These are phyloP conservation scores for Kurtzmaniella cleridarum DNA, from an alignment of 805 yeast genomes.

Conservation along the genomic window DNA sequence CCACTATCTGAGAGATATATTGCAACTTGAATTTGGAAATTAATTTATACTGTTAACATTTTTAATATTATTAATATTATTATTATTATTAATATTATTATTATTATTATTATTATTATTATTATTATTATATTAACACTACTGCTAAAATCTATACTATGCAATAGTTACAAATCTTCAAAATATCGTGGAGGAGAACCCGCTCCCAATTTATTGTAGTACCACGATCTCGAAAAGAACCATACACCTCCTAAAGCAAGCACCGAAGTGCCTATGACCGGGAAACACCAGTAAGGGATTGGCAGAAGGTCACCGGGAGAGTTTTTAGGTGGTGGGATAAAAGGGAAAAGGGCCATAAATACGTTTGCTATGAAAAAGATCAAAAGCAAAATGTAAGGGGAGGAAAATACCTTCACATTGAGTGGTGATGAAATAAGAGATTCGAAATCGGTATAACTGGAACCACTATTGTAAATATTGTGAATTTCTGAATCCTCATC, in stretches of 20 bases:
- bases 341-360: slow-evolving; percentile 51
- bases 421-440: slow-evolving; percentile 5
- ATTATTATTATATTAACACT: not conserved
- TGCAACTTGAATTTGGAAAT: no score
- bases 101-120: not conserved
- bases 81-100: not conserved
- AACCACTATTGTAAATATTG: slow-evolving; percentile 11
- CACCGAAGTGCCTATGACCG: slow-evolving; percentile 46
- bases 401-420: slow-evolving; percentile 14
- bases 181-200: slow-evolving; percentile 8
- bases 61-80: no score
- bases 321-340: slow-evolving; percentile 46
- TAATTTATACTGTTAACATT: no score
- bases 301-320: slow-evolving; percentile 15
- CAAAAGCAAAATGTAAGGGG: slow-evolving; percentile 25
- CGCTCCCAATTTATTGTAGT: slow-evolving; percentile 3
- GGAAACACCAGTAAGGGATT: slow-evolving; percentile 56
- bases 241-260: slow-evolving; percentile 36
- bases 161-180: slow-evolving; percentile 7
- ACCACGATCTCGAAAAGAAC: slow-evolving; percentile 9
- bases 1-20: no score
- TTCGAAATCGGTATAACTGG: slow-evolving; percentile 7
- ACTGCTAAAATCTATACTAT: no score
- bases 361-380: slow-evolving; percentile 43
- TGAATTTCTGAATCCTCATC: slow-evolving; percentile 14